Evolutionary conservation across 805 yeast species (phyloP), one percentile per base, ranked within the genome.

Genomic region (Aciculoconidium aculeatum): DNA sequence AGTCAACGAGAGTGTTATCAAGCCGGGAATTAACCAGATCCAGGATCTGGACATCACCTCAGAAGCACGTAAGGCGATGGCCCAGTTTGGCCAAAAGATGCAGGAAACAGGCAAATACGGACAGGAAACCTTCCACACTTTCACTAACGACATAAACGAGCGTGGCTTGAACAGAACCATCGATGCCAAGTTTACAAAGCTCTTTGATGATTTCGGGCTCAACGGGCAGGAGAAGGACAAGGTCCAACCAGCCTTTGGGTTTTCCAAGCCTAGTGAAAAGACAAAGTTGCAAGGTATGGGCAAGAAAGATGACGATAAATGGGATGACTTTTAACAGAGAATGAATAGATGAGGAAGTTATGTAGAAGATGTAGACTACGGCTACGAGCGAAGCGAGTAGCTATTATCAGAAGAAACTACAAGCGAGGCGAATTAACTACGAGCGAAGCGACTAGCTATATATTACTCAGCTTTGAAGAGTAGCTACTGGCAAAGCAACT

Each of bases 11-110:
- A 60, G 77, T 6, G 95, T 87, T 29, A 87, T 92, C 41, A 85
- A 84, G 51, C 98, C 98, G n/a, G 77, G 92, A 25, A 70, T 86
- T 51, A 77, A 77, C 49, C 87, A 82, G 48, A 67, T 92, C 43
- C 67, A 61, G 37, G 86, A 78, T 37, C 75, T 83, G 38, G 97
- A 92, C 35, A 55, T 84, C 24, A 76, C 94, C 14, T 65, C 59
- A 32, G 94, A 86, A 49, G 92, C 97, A 4, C 77, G 72, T 39
- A 75, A 86, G 43, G 97, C 97, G n/a, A 84, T 94, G 72, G 80
- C 85, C 35, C 96, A 92, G 64, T 92, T 90, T 61, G 96, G 96
- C 27, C 94, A 84, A 51, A 86, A 78, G 49, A 82, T 90, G 62
- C 94, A 83, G 53, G 94, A 87, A 42, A 85, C 96, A 1, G 82